These are phyloP conservation scores for Sporothrix brunneoviolacea DNA, from an alignment of 2,329 filamentous ascomycete species.

Conservation along the genomic window DNA sequence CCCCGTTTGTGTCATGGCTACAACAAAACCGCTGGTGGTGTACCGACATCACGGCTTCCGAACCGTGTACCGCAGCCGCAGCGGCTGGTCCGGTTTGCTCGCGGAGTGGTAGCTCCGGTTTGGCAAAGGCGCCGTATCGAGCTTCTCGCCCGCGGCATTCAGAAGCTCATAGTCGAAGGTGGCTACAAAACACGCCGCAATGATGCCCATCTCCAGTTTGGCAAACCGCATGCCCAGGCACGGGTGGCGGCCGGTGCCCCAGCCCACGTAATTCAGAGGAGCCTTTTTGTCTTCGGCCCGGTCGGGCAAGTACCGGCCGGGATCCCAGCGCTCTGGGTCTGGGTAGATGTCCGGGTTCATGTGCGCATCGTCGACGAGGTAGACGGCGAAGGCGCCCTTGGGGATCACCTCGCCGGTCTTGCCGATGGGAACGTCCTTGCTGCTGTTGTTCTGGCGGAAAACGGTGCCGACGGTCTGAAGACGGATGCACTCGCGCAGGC, in stretches of 20 bases:
- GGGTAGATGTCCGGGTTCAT: constrained; percentile 42
- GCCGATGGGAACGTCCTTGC: constrained; percentile 35
- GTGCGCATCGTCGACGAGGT: constrained; percentile 41
- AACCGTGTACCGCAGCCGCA: constrained; percentile 31
- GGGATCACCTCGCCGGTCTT: constrained; percentile 41
- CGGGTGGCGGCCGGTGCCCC: constrained; percentile 31
- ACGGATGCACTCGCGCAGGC: constrained; percentile 47
- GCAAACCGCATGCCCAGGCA: constrained; percentile 37
- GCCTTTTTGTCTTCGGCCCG: constrained; percentile 37
- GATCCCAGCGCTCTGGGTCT: constrained; percentile 44
- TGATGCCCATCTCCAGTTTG: constrained; percentile 45
- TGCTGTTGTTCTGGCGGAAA: constrained; percentile 46
- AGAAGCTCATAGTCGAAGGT: constrained; percentile 40
- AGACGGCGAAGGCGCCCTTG: constrained; percentile 37
- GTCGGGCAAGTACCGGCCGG: constrained; percentile 39
- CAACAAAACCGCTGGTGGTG: not conserved
- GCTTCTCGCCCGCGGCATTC: constrained; percentile 31
- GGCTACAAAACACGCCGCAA: constrained; percentile 42
- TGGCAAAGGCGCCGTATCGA: constrained; percentile 25
- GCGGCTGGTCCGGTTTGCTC: constrained; percentile 29
- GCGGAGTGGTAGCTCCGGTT: constrained; percentile 33
- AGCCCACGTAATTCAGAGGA: constrained; percentile 27
- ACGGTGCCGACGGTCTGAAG: constrained; percentile 40
- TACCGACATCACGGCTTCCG: constrained; percentile 9
- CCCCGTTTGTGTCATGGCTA: too few relatives aligned